phyloP scores from a whole-genome alignment of 768 basidiomycete species.

The Tricholoma furcatifolium region DNA sequence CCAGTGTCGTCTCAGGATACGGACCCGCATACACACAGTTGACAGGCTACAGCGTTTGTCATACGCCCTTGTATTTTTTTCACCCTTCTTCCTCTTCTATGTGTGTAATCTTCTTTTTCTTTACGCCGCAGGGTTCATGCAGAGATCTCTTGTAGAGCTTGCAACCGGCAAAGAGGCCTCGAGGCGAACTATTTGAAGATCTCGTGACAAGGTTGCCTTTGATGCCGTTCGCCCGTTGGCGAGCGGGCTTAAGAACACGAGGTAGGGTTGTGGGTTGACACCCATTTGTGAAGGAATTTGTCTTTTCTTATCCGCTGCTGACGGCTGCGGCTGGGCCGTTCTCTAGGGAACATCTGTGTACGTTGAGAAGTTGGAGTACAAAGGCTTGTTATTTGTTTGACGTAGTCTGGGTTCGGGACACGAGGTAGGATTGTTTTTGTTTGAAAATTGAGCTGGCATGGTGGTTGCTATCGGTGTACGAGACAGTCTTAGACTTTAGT shows the following conservation, averaged over 20 bases:
- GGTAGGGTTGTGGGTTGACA: conserved; percentile 13
- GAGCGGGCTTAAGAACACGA: conserved; percentile 1
- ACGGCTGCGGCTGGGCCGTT: too few species aligned
- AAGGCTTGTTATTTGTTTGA: too few species aligned
- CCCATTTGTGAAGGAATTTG: not conserved
- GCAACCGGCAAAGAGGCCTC: not conserved
- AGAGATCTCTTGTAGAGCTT: not conserved
- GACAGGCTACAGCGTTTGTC: too few species aligned
- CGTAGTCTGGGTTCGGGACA: not conserved
- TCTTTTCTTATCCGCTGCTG: not conserved
- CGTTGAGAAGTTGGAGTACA: not conserved
- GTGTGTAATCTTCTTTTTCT: too few species aligned
- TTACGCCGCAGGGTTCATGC: not conserved
- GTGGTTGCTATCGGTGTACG: too few species aligned
- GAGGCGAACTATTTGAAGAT: conserved; percentile 11
- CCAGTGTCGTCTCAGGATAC: too few species aligned
- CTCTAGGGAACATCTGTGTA: conserved; percentile 1
- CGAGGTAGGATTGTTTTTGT: not conserved
- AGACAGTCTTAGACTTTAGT: too few species aligned
- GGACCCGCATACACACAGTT: too few species aligned
- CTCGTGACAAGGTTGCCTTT: conserved; percentile 6
- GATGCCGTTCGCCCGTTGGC: conserved; percentile 1
- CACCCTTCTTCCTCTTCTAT: not conserved
- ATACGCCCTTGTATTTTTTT: conserved; percentile 1
- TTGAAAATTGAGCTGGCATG: too few species aligned